Evolutionary conservation across 2,329 filamentous ascomycete species (phyloP).

Genomic region (Pseudopithomyces maydicus): DNA sequence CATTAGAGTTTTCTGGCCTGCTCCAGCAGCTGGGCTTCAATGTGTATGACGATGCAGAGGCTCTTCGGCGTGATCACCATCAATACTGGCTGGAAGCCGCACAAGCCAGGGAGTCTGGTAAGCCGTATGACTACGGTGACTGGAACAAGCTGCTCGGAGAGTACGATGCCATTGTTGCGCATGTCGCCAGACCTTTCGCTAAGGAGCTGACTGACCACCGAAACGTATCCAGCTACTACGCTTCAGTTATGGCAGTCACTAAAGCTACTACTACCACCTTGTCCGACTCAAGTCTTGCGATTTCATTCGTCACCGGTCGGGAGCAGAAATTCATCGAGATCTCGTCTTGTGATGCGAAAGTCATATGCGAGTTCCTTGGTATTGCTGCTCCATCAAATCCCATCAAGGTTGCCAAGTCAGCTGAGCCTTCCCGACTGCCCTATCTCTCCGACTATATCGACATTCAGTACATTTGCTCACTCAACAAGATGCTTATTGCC

Average conservation of each 20-base stretch:
- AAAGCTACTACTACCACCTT: background rate
- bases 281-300: too few species aligned
- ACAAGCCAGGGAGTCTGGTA: slow-evolving; percentile 33
- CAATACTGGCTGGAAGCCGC: slow-evolving; percentile 43
- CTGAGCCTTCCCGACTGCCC: background rate
- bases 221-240: background rate
- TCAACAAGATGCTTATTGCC: background rate
- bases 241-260: background rate
- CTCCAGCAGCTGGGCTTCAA: slow-evolving; percentile 34
- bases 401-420: background rate
- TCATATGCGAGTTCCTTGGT: slow-evolving; percentile 25
- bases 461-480: background rate
- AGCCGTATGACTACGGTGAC: slow-evolving; percentile 39
- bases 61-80: slow-evolving; percentile 39
- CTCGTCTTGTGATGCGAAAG: slow-evolving; percentile 5
- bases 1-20: slow-evolving; percentile 34
- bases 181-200: slow-evolving; percentile 15
- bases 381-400: slow-evolving; percentile 8
- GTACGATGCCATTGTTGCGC: slow-evolving; percentile 30
- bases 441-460: background rate
- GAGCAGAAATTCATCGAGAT: background rate
- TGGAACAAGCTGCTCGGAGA: slow-evolving; percentile 39
- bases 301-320: background rate
- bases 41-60: slow-evolving; percentile 44
- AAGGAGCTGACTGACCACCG: slow-evolving; percentile 15